Conservation (phyloP, 2,329 filamentous ascomycete species). For the Aspergillus viridinutans region DNA sequence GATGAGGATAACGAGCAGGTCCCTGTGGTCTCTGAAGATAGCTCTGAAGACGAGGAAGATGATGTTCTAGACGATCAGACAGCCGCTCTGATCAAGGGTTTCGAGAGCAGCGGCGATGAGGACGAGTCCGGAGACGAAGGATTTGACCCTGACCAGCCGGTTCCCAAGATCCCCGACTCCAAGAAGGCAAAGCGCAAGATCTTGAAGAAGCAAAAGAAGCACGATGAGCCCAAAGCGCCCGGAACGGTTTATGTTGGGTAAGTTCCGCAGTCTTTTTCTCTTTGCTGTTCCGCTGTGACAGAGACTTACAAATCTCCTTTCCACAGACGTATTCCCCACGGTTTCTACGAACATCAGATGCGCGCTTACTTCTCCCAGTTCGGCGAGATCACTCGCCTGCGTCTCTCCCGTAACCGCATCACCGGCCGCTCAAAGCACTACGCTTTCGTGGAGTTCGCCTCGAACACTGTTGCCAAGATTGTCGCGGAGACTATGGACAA, state of each 20-base stretch:
- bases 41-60: conserved; percentile 28
- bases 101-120: conserved; percentile 53
- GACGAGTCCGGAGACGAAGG: conserved; percentile 46
- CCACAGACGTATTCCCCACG: conserved; percentile 71
- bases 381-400: conserved; percentile 70
- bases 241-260: conserved; percentile 83
- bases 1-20: conserved; percentile 27
- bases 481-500: conserved; percentile 96
- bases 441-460: conserved; percentile 85
- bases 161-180: conserved; percentile 42
- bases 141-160: conserved; percentile 41
- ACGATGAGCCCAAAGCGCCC: conserved; percentile 46
- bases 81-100: conserved; percentile 51
- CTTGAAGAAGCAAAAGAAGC: conserved; percentile 48
- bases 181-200: conserved; percentile 49
- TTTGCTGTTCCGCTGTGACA: not conserved
- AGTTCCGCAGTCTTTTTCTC: conserved; percentile 18
- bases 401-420: conserved; percentile 85
- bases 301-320: conserved; percentile 14
- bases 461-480: conserved; percentile 76
- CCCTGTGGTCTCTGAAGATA: conserved; percentile 14
- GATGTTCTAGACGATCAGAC: conserved; percentile 50
- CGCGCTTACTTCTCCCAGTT: conserved; percentile 91
- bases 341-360: conserved; percentile 98
- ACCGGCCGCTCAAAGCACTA: conserved; percentile 91